Conservation (phyloP, 2,329 filamentous ascomycete species). For the Verruconis gallopava region DNA sequence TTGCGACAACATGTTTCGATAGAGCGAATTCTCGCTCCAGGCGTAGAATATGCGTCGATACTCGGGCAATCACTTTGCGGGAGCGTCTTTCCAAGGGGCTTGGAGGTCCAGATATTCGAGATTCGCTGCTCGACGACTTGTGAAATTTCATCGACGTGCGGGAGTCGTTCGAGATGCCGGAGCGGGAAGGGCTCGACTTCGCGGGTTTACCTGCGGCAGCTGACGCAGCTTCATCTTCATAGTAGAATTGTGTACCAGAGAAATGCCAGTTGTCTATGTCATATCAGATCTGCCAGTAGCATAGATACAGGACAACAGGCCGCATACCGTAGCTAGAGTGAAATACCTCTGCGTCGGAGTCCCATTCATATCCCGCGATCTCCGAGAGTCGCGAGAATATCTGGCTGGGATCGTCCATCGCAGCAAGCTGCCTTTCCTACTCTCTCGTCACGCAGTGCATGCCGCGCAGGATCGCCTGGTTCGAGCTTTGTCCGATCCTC, state of each 20-base stretch:
- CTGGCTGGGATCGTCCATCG: slow-evolving; percentile 16
- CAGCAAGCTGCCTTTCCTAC: slow-evolving; percentile 11
- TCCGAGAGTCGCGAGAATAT: slow-evolving; percentile 24
- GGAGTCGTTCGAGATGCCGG: not conserved
- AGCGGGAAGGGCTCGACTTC: slow-evolving; percentile 1
- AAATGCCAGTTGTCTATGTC: slow-evolving; percentile 59
- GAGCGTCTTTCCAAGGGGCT: slow-evolving; percentile 14
- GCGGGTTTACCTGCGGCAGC: slow-evolving; percentile 33
- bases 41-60: slow-evolving; percentile 70
- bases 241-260: slow-evolving; percentile 22
- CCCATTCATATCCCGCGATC: slow-evolving; percentile 27
- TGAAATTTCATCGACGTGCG: slow-evolving; percentile 6
- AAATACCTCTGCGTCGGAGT: slow-evolving; percentile 31
- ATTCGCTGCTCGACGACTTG: slow-evolving; percentile 21
- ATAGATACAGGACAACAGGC: slow-evolving; percentile 9
- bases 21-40: slow-evolving; percentile 83
- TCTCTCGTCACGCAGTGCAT: slow-evolving; percentile 1
- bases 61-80: slow-evolving; percentile 61
- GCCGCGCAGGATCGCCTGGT: not conserved
- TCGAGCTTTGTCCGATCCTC: no score
- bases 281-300: not conserved
- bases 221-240: not conserved
- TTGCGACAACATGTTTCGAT: slow-evolving; percentile 56
- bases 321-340: slow-evolving; percentile 27
- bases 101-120: slow-evolving; percentile 28